Percentiles rank a stretch among this genome's conserved stretches.
These are phyloP conservation scores for Eruca vesicaria DNA, from an alignment of 441 rosid genomes.

Conservation along the genomic window DNA sequence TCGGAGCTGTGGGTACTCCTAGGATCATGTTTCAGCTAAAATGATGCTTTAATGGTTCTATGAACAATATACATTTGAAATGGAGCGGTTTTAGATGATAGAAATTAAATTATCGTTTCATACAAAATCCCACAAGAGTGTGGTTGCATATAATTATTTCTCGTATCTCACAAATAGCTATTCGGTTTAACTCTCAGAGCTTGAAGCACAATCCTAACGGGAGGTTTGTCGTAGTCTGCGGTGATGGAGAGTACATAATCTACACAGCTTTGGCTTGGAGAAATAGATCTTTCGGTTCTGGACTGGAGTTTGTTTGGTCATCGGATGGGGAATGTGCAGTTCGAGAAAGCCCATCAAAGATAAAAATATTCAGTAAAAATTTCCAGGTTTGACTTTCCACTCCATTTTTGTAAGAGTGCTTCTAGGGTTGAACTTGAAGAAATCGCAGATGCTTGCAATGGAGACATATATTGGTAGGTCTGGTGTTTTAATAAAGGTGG, in stretches of 20 bases:
- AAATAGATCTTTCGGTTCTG: slow-evolving; percentile 97
- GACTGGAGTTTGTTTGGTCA: slow-evolving; percentile 94
- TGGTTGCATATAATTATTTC: slow-evolving; percentile 4
- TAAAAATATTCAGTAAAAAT: slow-evolving; percentile 83
- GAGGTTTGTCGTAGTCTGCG: slow-evolving; percentile 95
- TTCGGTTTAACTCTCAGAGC: slow-evolving; percentile 61
- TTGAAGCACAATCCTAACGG: slow-evolving; percentile 97
- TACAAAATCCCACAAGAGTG: slow-evolving; percentile 1
- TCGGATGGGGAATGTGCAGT: slow-evolving; percentile 96
- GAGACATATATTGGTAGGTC: background rate
- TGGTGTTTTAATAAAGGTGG: background rate
- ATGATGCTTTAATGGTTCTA: background rate
- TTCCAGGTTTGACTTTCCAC: slow-evolving; percentile 68
- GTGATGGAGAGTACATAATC: slow-evolving; percentile 96
- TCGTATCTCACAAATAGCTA: slow-evolving; percentile 19
- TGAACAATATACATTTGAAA: slow-evolving; percentile 1
- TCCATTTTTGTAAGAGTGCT: background rate
- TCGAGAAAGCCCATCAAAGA: slow-evolving; percentile 90
- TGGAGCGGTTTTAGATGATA: background rate
- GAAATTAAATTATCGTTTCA: background rate
- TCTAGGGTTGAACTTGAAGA: background rate
- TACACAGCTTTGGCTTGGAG: slow-evolving; percentile 99
- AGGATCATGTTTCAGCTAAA: slow-evolving; percentile 10
- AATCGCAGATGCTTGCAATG: background rate
- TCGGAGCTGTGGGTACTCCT: slow-evolving; percentile 9